phyloP scores from a whole-genome alignment of 2,329 filamentous ascomycete genomes.

The Hawksworthiomyces lignivorus region DNA sequence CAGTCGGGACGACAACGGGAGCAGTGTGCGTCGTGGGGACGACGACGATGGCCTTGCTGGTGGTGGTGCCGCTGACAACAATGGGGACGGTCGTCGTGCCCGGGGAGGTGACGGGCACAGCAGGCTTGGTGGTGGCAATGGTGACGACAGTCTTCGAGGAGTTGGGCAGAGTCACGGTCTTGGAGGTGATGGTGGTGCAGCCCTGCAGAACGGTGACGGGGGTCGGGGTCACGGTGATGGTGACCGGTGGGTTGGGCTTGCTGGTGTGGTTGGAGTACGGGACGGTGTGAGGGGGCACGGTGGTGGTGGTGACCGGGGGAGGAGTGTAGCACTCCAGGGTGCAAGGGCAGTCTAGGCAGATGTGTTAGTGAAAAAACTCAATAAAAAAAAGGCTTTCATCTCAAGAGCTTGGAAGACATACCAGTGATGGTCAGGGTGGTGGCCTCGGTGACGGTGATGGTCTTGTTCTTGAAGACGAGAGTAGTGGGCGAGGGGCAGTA shows the following conservation, averaged over 20 bases:
- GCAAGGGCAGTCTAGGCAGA: slow-evolving; percentile 15
- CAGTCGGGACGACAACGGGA: slow-evolving; percentile 6
- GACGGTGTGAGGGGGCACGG: not conserved
- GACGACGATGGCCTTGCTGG: not conserved
- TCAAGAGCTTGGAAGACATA: too few species aligned
- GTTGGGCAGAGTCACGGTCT: not conserved
- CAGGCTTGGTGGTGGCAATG: slow-evolving; percentile 4
- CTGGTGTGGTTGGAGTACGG: slow-evolving; percentile 4
- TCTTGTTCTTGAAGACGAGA: slow-evolving; percentile 59
- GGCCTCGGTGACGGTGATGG: slow-evolving; percentile 39
- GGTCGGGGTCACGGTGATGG: slow-evolving; percentile 2
- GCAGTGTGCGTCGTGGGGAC: not conserved
- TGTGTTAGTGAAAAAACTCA: not conserved
- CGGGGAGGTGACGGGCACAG: not conserved
- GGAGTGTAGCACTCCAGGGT: slow-evolving; percentile 9
- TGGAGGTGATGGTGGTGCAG: slow-evolving; percentile 3
- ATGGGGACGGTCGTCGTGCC: not conserved
- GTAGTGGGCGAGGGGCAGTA: slow-evolving; percentile 66
- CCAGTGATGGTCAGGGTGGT: slow-evolving; percentile 17
- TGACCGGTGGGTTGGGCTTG: not conserved
- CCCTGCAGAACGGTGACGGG: slow-evolving; percentile 8
- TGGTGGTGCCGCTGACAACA: not conserved
- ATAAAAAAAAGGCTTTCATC: too few species aligned
- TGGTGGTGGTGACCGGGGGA: slow-evolving; percentile 3
- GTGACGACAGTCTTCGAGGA: not conserved